A percentile compares a stretch with the other conserved stretches of the same genome.
phyloP scores from a whole-genome alignment of 208 protist genomes.

The Herpetomonas tarakana region DNA sequence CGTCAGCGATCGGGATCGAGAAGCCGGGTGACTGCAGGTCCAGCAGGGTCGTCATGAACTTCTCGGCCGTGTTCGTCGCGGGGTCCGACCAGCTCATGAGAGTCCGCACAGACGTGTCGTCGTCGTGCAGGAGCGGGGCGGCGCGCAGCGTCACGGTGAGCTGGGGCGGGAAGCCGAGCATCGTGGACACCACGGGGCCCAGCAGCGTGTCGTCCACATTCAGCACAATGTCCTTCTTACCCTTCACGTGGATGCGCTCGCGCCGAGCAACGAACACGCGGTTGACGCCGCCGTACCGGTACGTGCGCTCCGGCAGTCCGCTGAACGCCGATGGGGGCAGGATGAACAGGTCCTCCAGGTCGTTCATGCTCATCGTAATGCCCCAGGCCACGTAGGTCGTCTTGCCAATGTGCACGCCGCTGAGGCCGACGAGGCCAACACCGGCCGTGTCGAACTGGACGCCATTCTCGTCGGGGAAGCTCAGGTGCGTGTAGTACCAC shows the following conservation, averaged over 20 bases:
- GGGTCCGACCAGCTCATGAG: conserved; percentile 38
- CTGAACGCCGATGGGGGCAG: conserved; percentile 23
- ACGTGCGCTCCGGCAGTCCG: conserved; percentile 22
- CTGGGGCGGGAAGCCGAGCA: conserved; percentile 30
- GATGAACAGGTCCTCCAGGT: conserved; percentile 61
- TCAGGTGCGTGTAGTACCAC: conserved; percentile 59
- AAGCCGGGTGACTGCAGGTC: conserved; percentile 46
- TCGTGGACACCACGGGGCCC: conserved; percentile 41
- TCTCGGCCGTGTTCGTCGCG: conserved; percentile 27
- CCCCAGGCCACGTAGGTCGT: conserved; percentile 61
- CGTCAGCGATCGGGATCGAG: conserved; percentile 50
- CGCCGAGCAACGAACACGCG: conserved; percentile 25
- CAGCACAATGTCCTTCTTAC: conserved; percentile 41
- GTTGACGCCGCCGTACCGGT: conserved; percentile 36
- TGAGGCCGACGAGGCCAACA: conserved; percentile 40
- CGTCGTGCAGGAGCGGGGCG: conserved; percentile 33
- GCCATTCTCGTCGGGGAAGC: conserved; percentile 28
- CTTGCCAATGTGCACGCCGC: conserved; percentile 49
- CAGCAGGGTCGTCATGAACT: conserved; percentile 38
- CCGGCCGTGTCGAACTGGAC: conserved; percentile 38
- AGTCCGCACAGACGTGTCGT: conserved; percentile 29
- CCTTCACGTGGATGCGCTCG: conserved; percentile 49
- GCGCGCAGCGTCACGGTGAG: conserved; percentile 41
- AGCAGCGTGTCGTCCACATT: conserved; percentile 44
- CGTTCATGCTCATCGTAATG: conserved; percentile 66